A percentile compares a stretch with the other conserved stretches of the same genome.
Evolutionary conservation across 495 filamentous ascomycete species (phyloP).

Genomic region (Letharia lupina): DNA sequence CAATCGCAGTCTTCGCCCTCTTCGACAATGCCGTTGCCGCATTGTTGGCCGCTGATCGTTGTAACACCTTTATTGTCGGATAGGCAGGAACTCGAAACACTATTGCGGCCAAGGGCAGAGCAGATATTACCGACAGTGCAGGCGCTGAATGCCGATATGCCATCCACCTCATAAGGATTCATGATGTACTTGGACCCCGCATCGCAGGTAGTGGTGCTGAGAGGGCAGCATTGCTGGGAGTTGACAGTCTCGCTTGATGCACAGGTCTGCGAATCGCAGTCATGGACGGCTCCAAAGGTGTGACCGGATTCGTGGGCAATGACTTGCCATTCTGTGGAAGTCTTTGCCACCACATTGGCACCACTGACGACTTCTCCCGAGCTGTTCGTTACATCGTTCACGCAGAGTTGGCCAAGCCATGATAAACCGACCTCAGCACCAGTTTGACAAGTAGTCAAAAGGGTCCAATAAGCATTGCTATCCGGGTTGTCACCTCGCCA

Average conservation of each 20-base stretch:
- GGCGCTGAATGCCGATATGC: constrained; percentile 70
- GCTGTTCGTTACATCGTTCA: constrained; percentile 44
- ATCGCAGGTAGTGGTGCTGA: constrained; percentile 60
- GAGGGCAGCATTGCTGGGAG: constrained; percentile 79
- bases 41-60: constrained; percentile 81
- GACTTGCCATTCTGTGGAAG: constrained; percentile 84
- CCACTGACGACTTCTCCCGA: constrained; percentile 61
- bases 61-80: constrained; percentile 71
- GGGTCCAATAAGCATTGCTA: constrained; percentile 84
- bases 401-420: constrained; percentile 87
- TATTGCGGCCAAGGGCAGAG: constrained; percentile 73
- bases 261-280: constrained; percentile 70
- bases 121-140: constrained; percentile 94
- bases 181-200: constrained; percentile 78
- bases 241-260: constrained; percentile 47
- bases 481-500: constrained; percentile 75
- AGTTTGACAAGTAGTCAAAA: constrained; percentile 79
- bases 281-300: constrained; percentile 92
- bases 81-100: constrained; percentile 68
- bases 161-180: constrained; percentile 75
- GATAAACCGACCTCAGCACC: constrained; percentile 83
- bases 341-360: constrained; percentile 84
- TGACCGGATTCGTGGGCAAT: constrained; percentile 95
- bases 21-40: constrained; percentile 97
- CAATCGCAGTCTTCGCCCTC: constrained; percentile 93